Conservation (phyloP, 805 yeast species). For the Isabelozyma rhagii region DNA sequence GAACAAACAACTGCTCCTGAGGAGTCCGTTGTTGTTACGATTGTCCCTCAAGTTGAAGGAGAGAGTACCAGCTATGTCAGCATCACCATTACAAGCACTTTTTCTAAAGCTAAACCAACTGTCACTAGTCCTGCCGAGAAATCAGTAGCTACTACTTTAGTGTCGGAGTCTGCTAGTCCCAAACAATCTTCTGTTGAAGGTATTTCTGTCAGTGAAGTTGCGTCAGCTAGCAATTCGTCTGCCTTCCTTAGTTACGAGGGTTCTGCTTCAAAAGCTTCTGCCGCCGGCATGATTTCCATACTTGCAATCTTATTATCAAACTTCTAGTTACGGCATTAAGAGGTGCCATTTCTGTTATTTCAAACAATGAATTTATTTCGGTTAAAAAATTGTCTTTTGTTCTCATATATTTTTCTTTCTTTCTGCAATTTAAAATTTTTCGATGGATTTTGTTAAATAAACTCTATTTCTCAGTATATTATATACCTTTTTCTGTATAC, state of each 20-base stretch:
- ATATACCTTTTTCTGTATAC: not conserved
- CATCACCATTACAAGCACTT: not conserved
- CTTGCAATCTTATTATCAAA: not conserved
- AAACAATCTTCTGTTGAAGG: slow-evolving; percentile 2
- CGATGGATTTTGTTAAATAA: not conserved
- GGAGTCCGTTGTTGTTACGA: not conserved
- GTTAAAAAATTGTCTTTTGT: not conserved
- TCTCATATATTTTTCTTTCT: not conserved
- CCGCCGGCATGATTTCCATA: slow-evolving; percentile 1
- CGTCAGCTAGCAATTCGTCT: not conserved
- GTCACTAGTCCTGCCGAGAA: slow-evolving; percentile 2
- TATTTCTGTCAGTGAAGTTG: not conserved
- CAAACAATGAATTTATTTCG: not conserved
- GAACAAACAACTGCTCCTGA: not conserved
- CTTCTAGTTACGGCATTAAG: not conserved
- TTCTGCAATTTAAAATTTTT: not conserved
- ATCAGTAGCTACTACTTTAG: not conserved
- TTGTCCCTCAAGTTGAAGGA: not conserved
- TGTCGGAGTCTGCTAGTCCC: slow-evolving; percentile 3
- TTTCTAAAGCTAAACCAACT: not conserved
- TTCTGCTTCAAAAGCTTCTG: not conserved
- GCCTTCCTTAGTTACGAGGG: not conserved
- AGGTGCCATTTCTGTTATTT: not conserved
- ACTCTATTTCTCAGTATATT: not conserved
- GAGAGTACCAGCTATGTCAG: not conserved